Conservation (phyloP, 768 basidiomycete genomes). For the Panellus pusillus region DNA sequence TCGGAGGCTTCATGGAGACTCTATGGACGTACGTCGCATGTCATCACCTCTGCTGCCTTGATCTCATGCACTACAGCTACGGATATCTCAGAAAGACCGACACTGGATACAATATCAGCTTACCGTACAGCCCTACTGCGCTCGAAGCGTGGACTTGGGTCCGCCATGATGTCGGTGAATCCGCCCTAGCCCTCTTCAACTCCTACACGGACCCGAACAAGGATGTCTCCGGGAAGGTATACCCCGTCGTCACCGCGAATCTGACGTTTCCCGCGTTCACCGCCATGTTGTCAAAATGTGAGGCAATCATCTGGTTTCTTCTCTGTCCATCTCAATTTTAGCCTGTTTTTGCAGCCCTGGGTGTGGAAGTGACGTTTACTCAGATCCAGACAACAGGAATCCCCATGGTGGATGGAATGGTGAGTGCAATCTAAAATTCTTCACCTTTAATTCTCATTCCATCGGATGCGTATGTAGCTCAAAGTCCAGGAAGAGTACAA, state of each 20-base stretch:
- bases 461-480: neutral
- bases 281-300: neutral
- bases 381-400: neutral
- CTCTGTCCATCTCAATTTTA: neutral
- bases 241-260: conserved; percentile 1
- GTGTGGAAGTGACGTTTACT: neutral
- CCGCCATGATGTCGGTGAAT: neutral
- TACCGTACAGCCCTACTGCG: neutral
- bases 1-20: conserved; percentile 1
- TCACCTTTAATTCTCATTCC: neutral
- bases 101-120: neutral
- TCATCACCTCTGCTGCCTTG: neutral
- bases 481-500: neutral
- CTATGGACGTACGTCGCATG: neutral
- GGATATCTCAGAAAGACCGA: neutral
- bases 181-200: neutral
- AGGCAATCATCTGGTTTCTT: neutral
- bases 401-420: neutral
- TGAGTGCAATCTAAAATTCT: neutral
- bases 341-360: neutral
- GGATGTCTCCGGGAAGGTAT: neutral
- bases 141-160: neutral
- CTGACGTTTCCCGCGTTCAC: neutral
- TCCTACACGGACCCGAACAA: neutral
- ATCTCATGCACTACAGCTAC: neutral